Evolutionary conservation across 2,329 filamentous ascomycete genomes (phyloP).

Genomic region (Penicillium sp.): DNA sequence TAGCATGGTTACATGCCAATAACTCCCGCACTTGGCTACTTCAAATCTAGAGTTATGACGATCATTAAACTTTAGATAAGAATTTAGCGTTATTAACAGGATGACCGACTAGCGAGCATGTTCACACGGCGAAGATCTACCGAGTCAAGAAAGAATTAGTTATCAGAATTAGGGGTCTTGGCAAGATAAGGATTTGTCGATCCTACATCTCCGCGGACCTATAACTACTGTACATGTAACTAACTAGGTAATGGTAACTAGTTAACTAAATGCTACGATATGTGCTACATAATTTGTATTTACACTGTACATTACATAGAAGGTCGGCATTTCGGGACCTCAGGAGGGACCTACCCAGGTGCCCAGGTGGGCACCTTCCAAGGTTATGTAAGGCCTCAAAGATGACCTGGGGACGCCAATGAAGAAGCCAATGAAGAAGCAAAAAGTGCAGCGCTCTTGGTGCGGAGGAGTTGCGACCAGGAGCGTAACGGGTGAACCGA

Average conservation of each 20-base stretch:
- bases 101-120: not conserved
- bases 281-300: not conserved
- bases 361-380: too few relatives aligned
- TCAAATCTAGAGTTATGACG: not conserved
- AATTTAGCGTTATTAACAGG: not conserved
- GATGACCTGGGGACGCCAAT: too few relatives aligned
- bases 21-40: not conserved
- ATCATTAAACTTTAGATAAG: constrained; percentile 3
- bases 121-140: not conserved
- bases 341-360: too few relatives aligned
- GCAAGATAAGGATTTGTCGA: constrained; percentile 2
- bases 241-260: too few relatives aligned
- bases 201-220: constrained; percentile 2
- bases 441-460: too few relatives aligned
- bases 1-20: not conserved
- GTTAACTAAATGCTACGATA: not conserved
- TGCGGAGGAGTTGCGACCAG: too few relatives aligned
- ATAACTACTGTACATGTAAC: too few relatives aligned
- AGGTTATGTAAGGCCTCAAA: not conserved
- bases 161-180: constrained; percentile 10
- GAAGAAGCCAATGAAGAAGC: too few relatives aligned
- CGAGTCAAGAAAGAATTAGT: constrained; percentile 10
- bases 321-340: too few relatives aligned
- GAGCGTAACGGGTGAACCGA: too few relatives aligned
- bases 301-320: not conserved